Base-by-base conservation (phyloP, 768 basidiomycete genomes). In the Mycena galericulata region DNA sequence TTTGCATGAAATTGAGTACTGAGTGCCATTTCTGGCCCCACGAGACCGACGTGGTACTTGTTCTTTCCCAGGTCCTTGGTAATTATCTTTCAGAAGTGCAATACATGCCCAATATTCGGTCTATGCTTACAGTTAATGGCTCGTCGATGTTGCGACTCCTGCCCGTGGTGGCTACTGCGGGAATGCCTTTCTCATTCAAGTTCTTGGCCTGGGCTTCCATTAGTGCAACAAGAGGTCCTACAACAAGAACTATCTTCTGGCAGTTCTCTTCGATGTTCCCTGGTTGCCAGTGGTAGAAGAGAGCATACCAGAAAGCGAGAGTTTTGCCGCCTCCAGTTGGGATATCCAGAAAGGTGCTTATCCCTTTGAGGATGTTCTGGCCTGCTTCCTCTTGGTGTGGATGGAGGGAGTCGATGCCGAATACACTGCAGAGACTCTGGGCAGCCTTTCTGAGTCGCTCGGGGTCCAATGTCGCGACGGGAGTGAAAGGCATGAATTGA, bases 241-340 rank as follows among this genome's bases (percentile, higher is more conserved):
- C 32, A 15, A 72, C 71, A 2, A 74, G 71, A 9, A 72, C 55
- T 29, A 69, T 72, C 65, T 70, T 69, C 46, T 65, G 59, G 45
- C 30, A 59, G 20, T 69, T 51, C 17, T 36, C 18, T 4, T 38
- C 32, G 0, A 29, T 54, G 40, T 57, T 62, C 10, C 68, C 67
- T 18, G 70, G 68, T 32, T 62, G 55, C 65, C 73, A 72, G 49
- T 74, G 56, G 55, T 68, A 74, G 43, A 74, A 67, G n/a, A 74
- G 36, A 15, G 73, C 45, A 34, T 68, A 67, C 59, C 68, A 74
- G 49, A 74, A 74, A 0, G 73, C 70, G 11, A 71, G 26, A 4
- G 72, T 73, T 49, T 73, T 73, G 49, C 72, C 72, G 18, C 67
- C 69, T 2, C 73, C 71, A 18, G 71, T 74, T 4, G 69, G 72